Conservation (phyloP, 495 filamentous ascomycete species). For the Tuber brumale region DNA sequence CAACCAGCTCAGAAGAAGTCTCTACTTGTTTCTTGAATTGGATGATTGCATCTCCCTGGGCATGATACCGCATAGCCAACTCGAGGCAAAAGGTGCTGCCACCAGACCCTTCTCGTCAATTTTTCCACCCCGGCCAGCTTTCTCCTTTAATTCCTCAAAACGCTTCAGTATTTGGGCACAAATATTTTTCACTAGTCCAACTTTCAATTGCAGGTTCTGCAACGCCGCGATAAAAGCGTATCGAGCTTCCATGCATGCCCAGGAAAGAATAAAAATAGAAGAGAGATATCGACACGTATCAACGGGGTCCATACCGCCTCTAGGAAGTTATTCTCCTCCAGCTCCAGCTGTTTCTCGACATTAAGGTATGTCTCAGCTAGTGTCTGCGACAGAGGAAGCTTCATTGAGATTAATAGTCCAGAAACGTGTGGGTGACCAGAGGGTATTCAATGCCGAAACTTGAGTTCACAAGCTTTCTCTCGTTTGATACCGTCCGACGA, state of each 20-base stretch:
- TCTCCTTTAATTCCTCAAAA: conserved; percentile 13
- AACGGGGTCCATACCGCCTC: conserved; percentile 23
- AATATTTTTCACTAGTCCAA: background rate
- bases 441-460: conserved; percentile 6
- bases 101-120: conserved; percentile 8
- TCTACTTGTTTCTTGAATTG: conserved; percentile 21
- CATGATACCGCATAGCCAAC: conserved; percentile 29
- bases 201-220: conserved; percentile 1
- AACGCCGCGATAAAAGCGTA: conserved; percentile 17
- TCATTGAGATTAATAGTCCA: conserved; percentile 22
- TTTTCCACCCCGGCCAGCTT: background rate
- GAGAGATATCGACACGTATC: background rate
- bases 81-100: conserved; percentile 19
- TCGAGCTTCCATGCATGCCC: conserved; percentile 12
- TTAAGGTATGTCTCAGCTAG: conserved; percentile 13
- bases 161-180: conserved; percentile 9
- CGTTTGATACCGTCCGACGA: conserved; percentile 11
- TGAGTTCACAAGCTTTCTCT: background rate
- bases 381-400: conserved; percentile 8
- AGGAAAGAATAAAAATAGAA: conserved; percentile 22
- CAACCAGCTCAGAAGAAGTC: conserved; percentile 14
- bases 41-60: conserved; percentile 8
- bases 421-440: conserved; percentile 15
- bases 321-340: conserved; percentile 34
- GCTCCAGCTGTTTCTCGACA: conserved; percentile 17